These are phyloP conservation scores for Schoenoplectus triqueter DNA, from an alignment of 202 grass and related monocot species.

Conservation along the genomic window DNA sequence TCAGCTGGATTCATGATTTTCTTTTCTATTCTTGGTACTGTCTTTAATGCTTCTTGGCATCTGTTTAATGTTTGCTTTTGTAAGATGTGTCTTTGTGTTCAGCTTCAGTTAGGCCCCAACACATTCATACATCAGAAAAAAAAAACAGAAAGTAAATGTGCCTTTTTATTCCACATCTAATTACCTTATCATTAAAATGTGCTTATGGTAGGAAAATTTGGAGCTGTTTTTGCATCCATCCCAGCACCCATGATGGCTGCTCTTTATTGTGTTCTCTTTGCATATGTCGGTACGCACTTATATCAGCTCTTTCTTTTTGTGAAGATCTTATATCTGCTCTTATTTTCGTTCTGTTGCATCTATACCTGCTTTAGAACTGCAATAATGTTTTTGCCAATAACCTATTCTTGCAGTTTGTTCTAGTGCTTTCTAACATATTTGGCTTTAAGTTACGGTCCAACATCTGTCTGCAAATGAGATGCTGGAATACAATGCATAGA, in stretches of 20 bases:
- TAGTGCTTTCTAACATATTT: conserved; percentile 11
- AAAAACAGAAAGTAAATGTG: background rate
- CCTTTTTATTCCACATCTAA: background rate
- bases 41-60: conserved; percentile 17
- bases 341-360: background rate
- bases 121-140: background rate
- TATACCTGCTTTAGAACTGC: background rate
- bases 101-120: background rate
- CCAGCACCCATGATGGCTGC: conserved; percentile 69
- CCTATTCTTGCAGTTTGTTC: conserved; percentile 18
- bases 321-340: too few species aligned
- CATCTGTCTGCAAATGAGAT: conserved; percentile 2
- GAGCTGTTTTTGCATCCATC: conserved; percentile 90
- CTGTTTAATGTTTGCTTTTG: conserved; percentile 7
- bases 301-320: background rate
- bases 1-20: conserved; percentile 93
- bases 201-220: conserved; percentile 75
- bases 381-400: background rate
- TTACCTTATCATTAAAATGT: conserved; percentile 20
- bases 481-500: conserved; percentile 7
- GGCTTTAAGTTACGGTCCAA: background rate
- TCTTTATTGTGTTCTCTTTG: conserved; percentile 84
- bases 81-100: background rate
- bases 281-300: conserved; percentile 74
- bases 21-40: conserved; percentile 82